phyloP scores from a whole-genome alignment of 2,329 filamentous ascomycete genomes.

The Alternaria incomplexa region DNA sequence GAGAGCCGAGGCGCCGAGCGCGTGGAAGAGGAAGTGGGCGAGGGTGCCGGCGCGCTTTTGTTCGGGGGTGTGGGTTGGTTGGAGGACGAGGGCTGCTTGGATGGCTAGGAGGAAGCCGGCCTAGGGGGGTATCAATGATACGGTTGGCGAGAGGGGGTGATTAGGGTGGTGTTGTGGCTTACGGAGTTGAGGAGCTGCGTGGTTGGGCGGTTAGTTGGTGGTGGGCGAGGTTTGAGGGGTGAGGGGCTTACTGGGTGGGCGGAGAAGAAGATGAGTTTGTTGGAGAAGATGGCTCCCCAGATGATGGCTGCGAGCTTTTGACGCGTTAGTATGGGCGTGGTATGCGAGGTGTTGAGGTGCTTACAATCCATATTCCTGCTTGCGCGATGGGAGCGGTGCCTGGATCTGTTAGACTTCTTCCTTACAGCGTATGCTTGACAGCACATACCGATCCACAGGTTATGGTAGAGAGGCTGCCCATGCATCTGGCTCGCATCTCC shows the following conservation, averaged over 20 bases:
- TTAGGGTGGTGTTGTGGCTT: constrained; percentile 20
- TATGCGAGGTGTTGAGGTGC: constrained; percentile 19
- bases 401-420: constrained; percentile 43
- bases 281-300: constrained; percentile 77
- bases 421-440: background rate
- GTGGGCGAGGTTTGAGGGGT: background rate
- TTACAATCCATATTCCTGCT: constrained; percentile 73
- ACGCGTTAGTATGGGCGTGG: constrained; percentile 14
- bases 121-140: constrained; percentile 32
- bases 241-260: constrained; percentile 73
- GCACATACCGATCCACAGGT: constrained; percentile 74
- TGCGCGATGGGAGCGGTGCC: constrained; percentile 85
- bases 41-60: constrained; percentile 72
- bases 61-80: constrained; percentile 78
- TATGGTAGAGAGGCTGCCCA: constrained; percentile 68
- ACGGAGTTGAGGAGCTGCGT: constrained; percentile 59
- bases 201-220: constrained; percentile 12
- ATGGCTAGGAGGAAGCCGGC: constrained; percentile 75
- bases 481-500: constrained; percentile 77
- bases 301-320: constrained; percentile 71
- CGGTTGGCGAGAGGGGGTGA: constrained; percentile 14
- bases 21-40: constrained; percentile 74
- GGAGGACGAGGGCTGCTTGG: constrained; percentile 82
- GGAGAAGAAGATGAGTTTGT: constrained; percentile 80
- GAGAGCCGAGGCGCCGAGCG: constrained; percentile 67